phyloP scores from a whole-genome alignment of 75 land plant species.

The Picea glauca region DNA sequence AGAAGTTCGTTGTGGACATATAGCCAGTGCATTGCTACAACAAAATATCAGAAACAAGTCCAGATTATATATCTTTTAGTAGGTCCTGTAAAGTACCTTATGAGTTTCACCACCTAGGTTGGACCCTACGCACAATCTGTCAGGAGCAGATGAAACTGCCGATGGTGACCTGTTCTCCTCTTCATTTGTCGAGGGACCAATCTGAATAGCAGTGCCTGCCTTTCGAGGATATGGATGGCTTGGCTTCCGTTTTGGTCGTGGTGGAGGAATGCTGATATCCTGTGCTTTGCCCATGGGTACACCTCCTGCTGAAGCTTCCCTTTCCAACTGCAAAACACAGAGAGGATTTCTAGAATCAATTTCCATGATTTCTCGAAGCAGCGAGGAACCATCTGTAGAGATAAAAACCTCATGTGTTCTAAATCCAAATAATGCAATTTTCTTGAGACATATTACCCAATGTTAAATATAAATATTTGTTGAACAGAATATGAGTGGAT shows the following conservation, averaged over 20 bases:
- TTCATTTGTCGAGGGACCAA: conserved; percentile 14
- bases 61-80: not conserved
- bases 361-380: conserved; percentile 3
- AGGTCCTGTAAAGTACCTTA: not conserved
- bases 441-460: not conserved
- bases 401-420: not conserved
- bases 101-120: not conserved
- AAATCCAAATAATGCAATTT: not conserved
- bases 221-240: conserved; percentile 95
- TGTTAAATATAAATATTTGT: no score
- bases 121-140: not conserved
- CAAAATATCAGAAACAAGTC: not conserved
- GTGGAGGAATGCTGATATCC: conserved; percentile 95
- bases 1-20: not conserved
- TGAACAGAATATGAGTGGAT: not conserved
- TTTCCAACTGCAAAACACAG: conserved; percentile 60
- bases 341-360: not conserved
- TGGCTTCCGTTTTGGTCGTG: conserved; percentile 97
- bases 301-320: conserved; percentile 67
- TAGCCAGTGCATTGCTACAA: no score
- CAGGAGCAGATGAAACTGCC: conserved; percentile 30
- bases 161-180: conserved; percentile 25
- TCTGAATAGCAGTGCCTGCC: conserved; percentile 22
- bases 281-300: conserved; percentile 42
- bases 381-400: conserved; percentile 9